These are phyloP conservation scores for Candida sanyaensis DNA, from an alignment of 1,139 yeast species.

Conservation along the genomic window DNA sequence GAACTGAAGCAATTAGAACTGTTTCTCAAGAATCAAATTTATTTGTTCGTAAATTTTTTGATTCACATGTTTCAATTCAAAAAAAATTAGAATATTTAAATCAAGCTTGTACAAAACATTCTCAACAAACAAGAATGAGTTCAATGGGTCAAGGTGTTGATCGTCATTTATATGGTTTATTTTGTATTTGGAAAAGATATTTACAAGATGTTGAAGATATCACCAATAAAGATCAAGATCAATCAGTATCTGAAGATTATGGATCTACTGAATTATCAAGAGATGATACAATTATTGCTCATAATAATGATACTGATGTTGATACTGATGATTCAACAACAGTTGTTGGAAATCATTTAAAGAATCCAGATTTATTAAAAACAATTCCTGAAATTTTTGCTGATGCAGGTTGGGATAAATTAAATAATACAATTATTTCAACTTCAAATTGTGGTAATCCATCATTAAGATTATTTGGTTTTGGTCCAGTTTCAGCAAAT, in stretches of 20 bases:
- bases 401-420: constrained; percentile 64
- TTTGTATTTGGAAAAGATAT: constrained; percentile 85
- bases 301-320: neutral
- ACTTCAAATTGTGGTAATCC: constrained; percentile 73
- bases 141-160: constrained; percentile 85
- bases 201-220: constrained; percentile 37
- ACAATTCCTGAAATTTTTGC: constrained; percentile 57
- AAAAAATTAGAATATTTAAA: constrained; percentile 64
- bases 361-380: constrained; percentile 15
- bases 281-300: constrained; percentile 9
- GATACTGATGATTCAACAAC: constrained; percentile 24
- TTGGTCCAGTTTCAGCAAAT: constrained; percentile 88
- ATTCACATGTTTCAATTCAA: constrained; percentile 56
- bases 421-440: constrained; percentile 56
- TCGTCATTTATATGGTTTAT: constrained; percentile 84
- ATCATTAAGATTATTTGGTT: constrained; percentile 81
- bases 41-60: constrained; percentile 85
- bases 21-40: constrained; percentile 79
- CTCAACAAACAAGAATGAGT: constrained; percentile 66
- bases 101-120: constrained; percentile 71
- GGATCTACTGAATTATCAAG: constrained; percentile 3
- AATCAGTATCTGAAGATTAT: too few species aligned
- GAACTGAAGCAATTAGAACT: constrained; percentile 89
- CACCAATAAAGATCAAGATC: constrained; percentile 12
- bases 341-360: constrained; percentile 11